Evolutionary conservation across 768 basidiomycete species (phyloP).

Genomic region (Tylopilus intermedius): DNA sequence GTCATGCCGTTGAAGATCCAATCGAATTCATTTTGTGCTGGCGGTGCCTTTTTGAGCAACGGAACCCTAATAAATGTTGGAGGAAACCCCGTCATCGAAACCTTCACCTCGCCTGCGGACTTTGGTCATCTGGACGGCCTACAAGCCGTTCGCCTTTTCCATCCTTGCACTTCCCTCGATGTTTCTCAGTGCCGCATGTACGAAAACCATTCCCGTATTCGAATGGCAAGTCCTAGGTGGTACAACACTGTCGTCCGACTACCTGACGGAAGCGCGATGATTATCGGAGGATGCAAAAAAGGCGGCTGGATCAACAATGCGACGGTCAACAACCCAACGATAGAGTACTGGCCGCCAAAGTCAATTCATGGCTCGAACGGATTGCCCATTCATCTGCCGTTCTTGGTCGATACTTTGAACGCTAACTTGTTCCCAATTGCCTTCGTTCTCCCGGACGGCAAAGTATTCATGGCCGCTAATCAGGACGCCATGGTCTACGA

Average conservation of each 20-base stretch:
- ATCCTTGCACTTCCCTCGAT: conserved; percentile 53
- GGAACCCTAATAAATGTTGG: conserved; percentile 77
- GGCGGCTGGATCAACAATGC: conserved; percentile 86
- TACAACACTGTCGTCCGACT: conserved; percentile 70
- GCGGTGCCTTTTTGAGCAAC: conserved; percentile 71
- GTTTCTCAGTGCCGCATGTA: conserved; percentile 53
- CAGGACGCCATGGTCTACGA: conserved; percentile 76
- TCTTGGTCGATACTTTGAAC: conserved; percentile 66
- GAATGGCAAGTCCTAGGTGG: conserved; percentile 78
- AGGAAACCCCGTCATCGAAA: conserved; percentile 72
- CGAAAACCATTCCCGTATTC: conserved; percentile 58
- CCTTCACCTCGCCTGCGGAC: conserved; percentile 59
- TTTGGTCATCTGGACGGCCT: conserved; percentile 74
- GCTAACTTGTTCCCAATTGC: conserved; percentile 82
- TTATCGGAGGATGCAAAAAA: conserved; percentile 74
- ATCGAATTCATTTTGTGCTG: conserved; percentile 86
- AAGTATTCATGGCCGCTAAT: conserved; percentile 73
- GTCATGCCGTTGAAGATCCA: conserved; percentile 58
- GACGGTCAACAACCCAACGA: conserved; percentile 74
- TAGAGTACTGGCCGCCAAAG: conserved; percentile 83
- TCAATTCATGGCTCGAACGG: conserved; percentile 62
- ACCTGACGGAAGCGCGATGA: conserved; percentile 75
- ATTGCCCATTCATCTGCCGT: conserved; percentile 56
- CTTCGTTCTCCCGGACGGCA: conserved; percentile 65
- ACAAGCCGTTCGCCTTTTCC: conserved; percentile 67